Evolutionary conservation across 305 asterid species (phyloP).

Genomic region (Caryopteris hybrid): DNA sequence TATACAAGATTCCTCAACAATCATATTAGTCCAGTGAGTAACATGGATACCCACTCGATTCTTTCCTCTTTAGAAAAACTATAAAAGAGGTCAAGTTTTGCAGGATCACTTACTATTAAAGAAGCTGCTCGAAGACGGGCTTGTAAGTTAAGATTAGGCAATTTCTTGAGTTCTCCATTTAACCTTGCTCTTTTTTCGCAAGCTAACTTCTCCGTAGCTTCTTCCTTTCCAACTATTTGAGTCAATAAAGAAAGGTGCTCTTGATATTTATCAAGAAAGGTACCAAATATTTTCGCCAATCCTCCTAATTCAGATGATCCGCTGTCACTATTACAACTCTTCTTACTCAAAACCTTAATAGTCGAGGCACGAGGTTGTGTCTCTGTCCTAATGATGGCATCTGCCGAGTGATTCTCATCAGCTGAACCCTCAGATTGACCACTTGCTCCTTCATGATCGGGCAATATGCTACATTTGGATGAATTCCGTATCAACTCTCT

Average conservation of each 20-base stretch:
- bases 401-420: constrained; percentile 1
- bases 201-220: neutral
- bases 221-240: constrained; percentile 19
- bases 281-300: constrained; percentile 16
- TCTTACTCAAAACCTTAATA: neutral
- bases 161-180: constrained; percentile 12
- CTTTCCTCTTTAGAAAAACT: constrained; percentile 19
- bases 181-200: constrained; percentile 16
- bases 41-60: constrained; percentile 22
- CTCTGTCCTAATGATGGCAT: neutral
- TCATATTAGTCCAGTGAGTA: constrained; percentile 20
- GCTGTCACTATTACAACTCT: neutral
- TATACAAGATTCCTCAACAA: neutral
- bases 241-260: constrained; percentile 15
- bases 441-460: neutral
- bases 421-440: constrained; percentile 12
- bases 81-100: constrained; percentile 22
- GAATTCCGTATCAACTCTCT: constrained; percentile 6
- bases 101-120: constrained; percentile 16
- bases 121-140: constrained; percentile 21
- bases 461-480: constrained; percentile 4
- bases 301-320: constrained; percentile 11
- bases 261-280: constrained; percentile 22
- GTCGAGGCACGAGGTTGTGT: neutral
- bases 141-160: constrained; percentile 19